Percentiles rank a stretch among this genome's conserved stretches.
These are phyloP conservation scores for Aureobasidium sp. DNA, from an alignment of 2,329 filamentous ascomycete species.

Conservation along the genomic window DNA sequence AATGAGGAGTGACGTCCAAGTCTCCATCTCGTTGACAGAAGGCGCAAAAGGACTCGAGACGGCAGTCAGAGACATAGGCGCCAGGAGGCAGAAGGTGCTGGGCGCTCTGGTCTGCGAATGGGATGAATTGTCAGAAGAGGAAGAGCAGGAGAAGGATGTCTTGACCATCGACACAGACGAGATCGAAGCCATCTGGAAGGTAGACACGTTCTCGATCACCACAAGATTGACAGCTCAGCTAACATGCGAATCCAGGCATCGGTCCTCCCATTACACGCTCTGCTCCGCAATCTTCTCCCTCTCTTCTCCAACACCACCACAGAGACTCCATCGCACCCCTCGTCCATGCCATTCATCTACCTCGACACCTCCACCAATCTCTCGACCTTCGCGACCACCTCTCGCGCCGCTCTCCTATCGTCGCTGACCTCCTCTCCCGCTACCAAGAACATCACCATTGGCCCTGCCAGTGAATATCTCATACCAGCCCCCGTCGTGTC, in stretches of 20 bases:
- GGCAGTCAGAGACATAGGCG: neutral
- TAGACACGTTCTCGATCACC: neutral
- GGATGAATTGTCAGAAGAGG: neutral
- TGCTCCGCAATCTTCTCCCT: slow-evolving; percentile 10
- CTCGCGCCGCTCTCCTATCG: neutral
- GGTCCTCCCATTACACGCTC: slow-evolving; percentile 8
- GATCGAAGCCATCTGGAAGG: slow-evolving; percentile 7
- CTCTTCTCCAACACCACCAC: slow-evolving; percentile 1
- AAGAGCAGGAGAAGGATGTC: neutral
- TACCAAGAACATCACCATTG: slow-evolving; percentile 11
- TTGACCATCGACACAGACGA: slow-evolving; percentile 2
- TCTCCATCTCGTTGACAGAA: neutral
- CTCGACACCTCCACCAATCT: slow-evolving; percentile 7
- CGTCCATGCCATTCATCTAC: slow-evolving; percentile 4
- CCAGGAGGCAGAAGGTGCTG: neutral
- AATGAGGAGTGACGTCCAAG: slow-evolving; percentile 2
- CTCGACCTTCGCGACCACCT: slow-evolving; percentile 2
- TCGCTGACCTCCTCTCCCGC: slow-evolving; percentile 7
- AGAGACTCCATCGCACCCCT: neutral
- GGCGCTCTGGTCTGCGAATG: slow-evolving; percentile 9
- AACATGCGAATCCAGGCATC: neutral
- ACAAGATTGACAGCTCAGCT: neutral
- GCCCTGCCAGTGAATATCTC: slow-evolving; percentile 10
- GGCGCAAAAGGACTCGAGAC: neutral
- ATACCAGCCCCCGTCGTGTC: neutral